Percentiles rank a stretch among this genome's conserved stretches.
phyloP scores from a whole-genome alignment of 2,329 filamentous ascomycete genomes.

The Alternaria sp. region DNA sequence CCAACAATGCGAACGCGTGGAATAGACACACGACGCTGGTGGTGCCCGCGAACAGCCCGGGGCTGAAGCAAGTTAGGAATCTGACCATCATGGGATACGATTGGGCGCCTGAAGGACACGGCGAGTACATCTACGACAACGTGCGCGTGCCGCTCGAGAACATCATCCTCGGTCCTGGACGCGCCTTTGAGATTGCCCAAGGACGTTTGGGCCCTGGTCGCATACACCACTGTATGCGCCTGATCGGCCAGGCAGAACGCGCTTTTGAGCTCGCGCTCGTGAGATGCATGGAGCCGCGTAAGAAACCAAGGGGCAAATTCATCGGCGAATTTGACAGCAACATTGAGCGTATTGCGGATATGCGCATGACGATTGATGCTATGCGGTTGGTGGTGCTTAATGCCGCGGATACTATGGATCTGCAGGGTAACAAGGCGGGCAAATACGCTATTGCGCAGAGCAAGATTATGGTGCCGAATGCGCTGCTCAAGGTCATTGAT shows the following conservation, averaged over 20 bases:
- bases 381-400: conserved; percentile 55
- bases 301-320: conserved; percentile 53
- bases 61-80: conserved; percentile 52
- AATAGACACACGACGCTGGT: conserved; percentile 53
- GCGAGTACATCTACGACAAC: conserved; percentile 55
- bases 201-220: conserved; percentile 54
- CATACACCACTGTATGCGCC: conserved; percentile 56
- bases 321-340: conserved; percentile 55
- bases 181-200: conserved; percentile 56
- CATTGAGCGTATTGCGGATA: conserved; percentile 54
- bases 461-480: conserved; percentile 55
- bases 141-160: conserved; percentile 53
- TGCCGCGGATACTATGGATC: conserved; percentile 55
- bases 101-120: conserved; percentile 55
- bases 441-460: conserved; percentile 54
- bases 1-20: conserved; percentile 52
- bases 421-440: conserved; percentile 53
- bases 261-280: conserved; percentile 54
- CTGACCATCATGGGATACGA: conserved; percentile 56
- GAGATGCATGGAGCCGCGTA: conserved; percentile 49
- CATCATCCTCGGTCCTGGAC: conserved; percentile 54
- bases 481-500: conserved; percentile 53
- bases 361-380: conserved; percentile 54
- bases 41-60: conserved; percentile 50
- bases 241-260: conserved; percentile 56